Evolutionary conservation across 345 rosid species (phyloP), one percentile per base, ranked within the genome.

Genomic region (Syzygium oleosum): DNA sequence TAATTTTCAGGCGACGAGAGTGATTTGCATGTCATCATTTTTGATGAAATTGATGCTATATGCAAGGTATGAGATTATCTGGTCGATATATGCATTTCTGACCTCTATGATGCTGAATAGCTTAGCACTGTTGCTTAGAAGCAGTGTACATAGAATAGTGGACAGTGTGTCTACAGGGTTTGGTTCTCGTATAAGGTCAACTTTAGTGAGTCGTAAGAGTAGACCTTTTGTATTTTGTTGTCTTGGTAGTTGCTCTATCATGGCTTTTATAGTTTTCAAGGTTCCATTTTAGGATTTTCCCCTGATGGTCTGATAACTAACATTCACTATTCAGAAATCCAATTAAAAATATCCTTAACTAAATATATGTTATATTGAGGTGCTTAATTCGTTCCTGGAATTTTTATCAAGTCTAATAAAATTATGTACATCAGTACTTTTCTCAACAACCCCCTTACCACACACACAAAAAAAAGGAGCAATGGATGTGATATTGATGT

Each of bases 21-120:
- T 91, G 99, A 97, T 52, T 91, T 97, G 93, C 99, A 98, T 92
- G 99, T 98, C 86, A 96, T 98, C 88, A 96, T 98, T 56, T 98
- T 98, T 92, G 98, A 98, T 91, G 99, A 98, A 91, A 98, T 98
- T 94, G 99, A 98, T 96, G 99, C 99, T 88, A 97, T 98, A 85
- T 98, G 99, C 90, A 98, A 98, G 99, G 99, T 98, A 94, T 87
- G 90, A 59, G 34, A 59, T 87, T 87, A 51, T 79, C 84, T 85
- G 87, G 59, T 86, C 8, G 49, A 49, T 27, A 63, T 46, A 86
- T 54, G 49, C 56, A 21, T 55, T 87, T 58, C 22, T 83, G 23
- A 29, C 52, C 73, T 87, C 38, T 63, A n/a, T 58, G 80, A 34
- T 79, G 52, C 29, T 51, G 79, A 68, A 68, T 68, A 68, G 79